Evolutionary conservation across 2,329 filamentous ascomycete species (phyloP).

Genomic region (Ophiostoma novo-ulmi): DNA sequence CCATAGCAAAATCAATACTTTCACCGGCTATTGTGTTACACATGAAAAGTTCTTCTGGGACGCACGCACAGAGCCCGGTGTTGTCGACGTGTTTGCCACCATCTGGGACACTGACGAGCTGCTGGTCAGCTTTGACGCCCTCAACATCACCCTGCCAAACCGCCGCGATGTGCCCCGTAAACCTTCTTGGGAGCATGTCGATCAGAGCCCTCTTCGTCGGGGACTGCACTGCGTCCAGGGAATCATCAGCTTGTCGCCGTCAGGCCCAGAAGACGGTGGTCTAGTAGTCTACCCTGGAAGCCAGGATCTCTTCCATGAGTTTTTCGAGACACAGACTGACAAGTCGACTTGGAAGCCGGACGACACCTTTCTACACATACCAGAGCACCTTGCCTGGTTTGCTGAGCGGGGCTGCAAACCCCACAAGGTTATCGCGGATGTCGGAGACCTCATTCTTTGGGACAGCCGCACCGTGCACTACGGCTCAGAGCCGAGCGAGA

Average conservation of each 20-base stretch:
- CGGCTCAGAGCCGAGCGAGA: conserved; percentile 33
- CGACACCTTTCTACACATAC: conserved; percentile 15
- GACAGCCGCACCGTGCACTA: conserved; percentile 37
- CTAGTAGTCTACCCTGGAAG: conserved; percentile 36
- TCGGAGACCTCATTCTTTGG: conserved; percentile 37
- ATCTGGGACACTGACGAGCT: conserved; percentile 38
- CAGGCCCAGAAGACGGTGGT: conserved; percentile 37
- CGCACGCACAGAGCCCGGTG: conserved; percentile 36
- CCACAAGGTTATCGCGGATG: conserved; percentile 34
- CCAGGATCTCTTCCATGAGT: conserved; percentile 21
- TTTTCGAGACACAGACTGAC: conserved; percentile 23
- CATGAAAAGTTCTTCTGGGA: conserved; percentile 41
- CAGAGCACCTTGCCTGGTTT: conserved; percentile 21
- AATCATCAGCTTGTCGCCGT: conserved; percentile 32
- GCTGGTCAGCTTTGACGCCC: conserved; percentile 36
- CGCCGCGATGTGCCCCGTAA: conserved; percentile 26
- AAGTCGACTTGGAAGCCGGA: conserved; percentile 3
- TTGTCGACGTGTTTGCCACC: conserved; percentile 38
- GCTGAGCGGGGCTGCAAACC: conserved; percentile 3
- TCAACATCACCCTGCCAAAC: conserved; percentile 38
- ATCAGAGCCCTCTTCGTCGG: conserved; percentile 31
- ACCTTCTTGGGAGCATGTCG: conserved; percentile 37
- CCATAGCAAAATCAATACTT: conserved; percentile 34
- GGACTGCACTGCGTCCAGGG: conserved; percentile 34
- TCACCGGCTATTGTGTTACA: conserved; percentile 31